Evolutionary conservation across 305 asterid genomes (phyloP), one percentile per base, ranked within the genome.

Genomic region (Fraxinus angustifolia): DNA sequence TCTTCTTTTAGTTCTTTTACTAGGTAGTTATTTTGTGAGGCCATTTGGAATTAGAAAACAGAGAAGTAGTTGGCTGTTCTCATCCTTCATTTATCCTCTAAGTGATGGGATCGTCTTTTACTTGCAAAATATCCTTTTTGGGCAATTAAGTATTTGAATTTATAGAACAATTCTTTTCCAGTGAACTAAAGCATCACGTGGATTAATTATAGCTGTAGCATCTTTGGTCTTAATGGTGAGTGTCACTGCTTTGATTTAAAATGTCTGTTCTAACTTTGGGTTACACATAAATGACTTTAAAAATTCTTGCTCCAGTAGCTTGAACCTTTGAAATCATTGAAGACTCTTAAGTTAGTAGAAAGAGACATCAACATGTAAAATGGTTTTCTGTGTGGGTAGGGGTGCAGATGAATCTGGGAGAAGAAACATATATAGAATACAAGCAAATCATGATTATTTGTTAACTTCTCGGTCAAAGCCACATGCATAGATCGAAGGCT

Each of bases 1-100:
- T 65, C 75, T 75, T 78, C 79, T 75, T 76, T 58, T 82, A 23
- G 82, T 79, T 74, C 76, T 85, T 81, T 33, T 42, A 34, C 72
- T 70, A 8, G 67, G 72, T 58, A 26, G 53, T 65, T 83, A 82
- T 45, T 68, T 68, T 77, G 70, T 65, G 48, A 80, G 78, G 58
- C 36, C 80, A 8, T 78, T 83, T 36, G 48, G 48, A 35, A 33
- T 80, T 26, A n/a, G 31, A 48, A 21, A 73, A 73, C 10, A 21
- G 65, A 70, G 40, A 48, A 62, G 35, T 6, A 67, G 65, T 10
- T 35, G 75, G 28, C 30, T 48, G 14, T 76, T 79, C 36, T 56
- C 67, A 56, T 19, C 28, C 60, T 19, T 34, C 21, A 72, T 77
- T 78, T 79, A 58, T 60, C 79, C 75, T 72, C 28, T 38, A 79